Evolutionary conservation across 2,329 filamentous ascomycete species (phyloP), one percentile per base, ranked within the genome.

Genomic region (Colletotrichum cereale): DNA sequence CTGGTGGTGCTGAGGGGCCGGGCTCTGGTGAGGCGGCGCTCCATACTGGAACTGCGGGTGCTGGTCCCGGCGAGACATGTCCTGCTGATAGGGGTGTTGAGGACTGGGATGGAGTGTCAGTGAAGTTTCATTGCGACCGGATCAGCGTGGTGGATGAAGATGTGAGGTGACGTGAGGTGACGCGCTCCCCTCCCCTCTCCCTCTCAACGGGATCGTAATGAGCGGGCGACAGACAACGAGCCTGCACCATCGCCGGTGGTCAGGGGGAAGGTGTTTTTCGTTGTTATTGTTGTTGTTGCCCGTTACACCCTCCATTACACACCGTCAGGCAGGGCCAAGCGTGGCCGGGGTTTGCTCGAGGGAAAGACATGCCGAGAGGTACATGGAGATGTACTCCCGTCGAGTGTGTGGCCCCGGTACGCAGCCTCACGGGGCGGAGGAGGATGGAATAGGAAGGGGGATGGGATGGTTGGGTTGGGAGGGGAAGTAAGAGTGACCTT

Each of bases 81-180:
- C 86, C 79, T 85, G 73, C 79, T 85, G 86, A 76, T 88, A 88
- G 66, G 83, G 79, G 77, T 88, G 85, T 73, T 80, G 77, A 47
- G 81, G 73, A 77, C 84, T 85, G 75, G 18, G 53, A 40, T 47
- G 40, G 82, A 80, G 42, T 71, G 64, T 71, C 31, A 71, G 68
- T 58, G 3, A 68, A 63, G 58, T 67, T 71, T 62, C 68, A 63
- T 71, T 55, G 36, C 52, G 38, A 60, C 52, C n/a, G 21, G 38
- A 63, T 55, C 64, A 60, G 36, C 68, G 31, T 67, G 10, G 57
- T 44, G 52, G 10, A n/a, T 47, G 57, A 21, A 42, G 18, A 55
- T 31, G 53, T 26, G 29, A 29, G 14, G 40, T 48, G 58, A 24
- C 26, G 14, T 52, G 57, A 29, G 12, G 55, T 50, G 31, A 29